Base-by-base conservation (phyloP, 2,329 filamentous ascomycete species). In the Mollisia scopiformis region DNA sequence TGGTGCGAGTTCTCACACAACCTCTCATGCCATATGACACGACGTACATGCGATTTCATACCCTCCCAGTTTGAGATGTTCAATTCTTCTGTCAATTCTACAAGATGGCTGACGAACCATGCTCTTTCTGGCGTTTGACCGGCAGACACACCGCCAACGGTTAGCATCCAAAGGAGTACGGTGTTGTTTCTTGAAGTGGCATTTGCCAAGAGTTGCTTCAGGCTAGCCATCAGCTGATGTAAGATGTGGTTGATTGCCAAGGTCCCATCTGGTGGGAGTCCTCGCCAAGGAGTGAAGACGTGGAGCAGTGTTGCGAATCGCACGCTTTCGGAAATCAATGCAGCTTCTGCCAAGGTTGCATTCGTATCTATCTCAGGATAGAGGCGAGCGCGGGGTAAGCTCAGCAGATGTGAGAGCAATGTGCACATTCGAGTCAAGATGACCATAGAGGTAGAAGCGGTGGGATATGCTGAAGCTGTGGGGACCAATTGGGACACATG, bases 31-130 rank as follows among this genome's bases (percentile, higher is more conserved):
- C 64, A 60, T 27, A 64, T 49, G n/a, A 41, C 37, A n/a, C 27
- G 47, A 13, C 55, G 30, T 14, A 62, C 47, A 33, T n/a, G 8
- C 5, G 35, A 43, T 39, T 57, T 62, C 58, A 61, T 49, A 8
- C 59, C 49, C 7, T 59, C 46, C 60, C 62, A 66, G 6, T 6
- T 49, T 16, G 16, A 8, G 19, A 63, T 57, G 1, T 37, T 50
- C 60, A 65, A 58, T 23, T 58, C 43, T 21, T 59, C 41, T 3
- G 33, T 39, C 33, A 65, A 50, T 27, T 63, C 58, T 3, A 30
- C 60, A 6, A 64, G 23, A 55, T 63, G 56, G 8, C 50, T 49
- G 2, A 60, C 58, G 23, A 66, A 64, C 64, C 62, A 66, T 39
- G 30, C 31, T 43, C 56, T 49, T 50, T 61, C 52, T n/a, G 62